Evolutionary conservation across 345 rosid genomes (phyloP), one percentile per base, ranked within the genome.

Genomic region (Triadica sebifera): DNA sequence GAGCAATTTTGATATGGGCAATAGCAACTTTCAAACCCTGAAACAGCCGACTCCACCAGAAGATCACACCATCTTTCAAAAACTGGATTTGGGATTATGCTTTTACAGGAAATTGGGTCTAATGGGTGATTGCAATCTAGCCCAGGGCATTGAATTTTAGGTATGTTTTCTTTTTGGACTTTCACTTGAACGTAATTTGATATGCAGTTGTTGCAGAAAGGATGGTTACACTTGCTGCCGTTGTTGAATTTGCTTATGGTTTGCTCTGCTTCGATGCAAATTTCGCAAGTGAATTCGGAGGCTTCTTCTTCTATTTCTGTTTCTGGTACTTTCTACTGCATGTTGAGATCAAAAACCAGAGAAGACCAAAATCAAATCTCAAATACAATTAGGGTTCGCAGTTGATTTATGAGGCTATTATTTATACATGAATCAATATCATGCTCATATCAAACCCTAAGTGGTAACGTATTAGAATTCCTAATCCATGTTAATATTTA

Each of bases 1-100:
- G 64, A 25, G 70, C 82, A 80, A 53, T 71, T 47, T 29, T 37
- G 68, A 56, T 75, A 25, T 4, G 82, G 82, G 61, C 82, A 80
- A 7, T 75, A 71, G 74, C 74, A n/a, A 0, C 59, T 80, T 6
- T 80, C 66, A 15, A 22, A 34, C n/a, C 60, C 60, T 67, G 46
- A 29, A 71, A 75, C 66, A 3, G 61, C 22, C 0, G 67, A 41
- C 2, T 80, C 74, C 4, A 69, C 37, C 1, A 75, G 82, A 51
- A 51, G 16, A 60, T 80, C 74, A 46, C 76, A 66, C 79, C 79
- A 75, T 67, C 67, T 61, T 0, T 53, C 10, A 61, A 80, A 75
- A 6, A 58, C 5, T 49, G 46, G 64, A 50, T 15, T 17, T 38
- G 82, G 15, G 63, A 79, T n/a, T 19, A 70, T 38, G 0, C 19